Evolutionary conservation across 352 stramenopile species (phyloP).

Genomic region (Globisporangium orthogonon): DNA sequence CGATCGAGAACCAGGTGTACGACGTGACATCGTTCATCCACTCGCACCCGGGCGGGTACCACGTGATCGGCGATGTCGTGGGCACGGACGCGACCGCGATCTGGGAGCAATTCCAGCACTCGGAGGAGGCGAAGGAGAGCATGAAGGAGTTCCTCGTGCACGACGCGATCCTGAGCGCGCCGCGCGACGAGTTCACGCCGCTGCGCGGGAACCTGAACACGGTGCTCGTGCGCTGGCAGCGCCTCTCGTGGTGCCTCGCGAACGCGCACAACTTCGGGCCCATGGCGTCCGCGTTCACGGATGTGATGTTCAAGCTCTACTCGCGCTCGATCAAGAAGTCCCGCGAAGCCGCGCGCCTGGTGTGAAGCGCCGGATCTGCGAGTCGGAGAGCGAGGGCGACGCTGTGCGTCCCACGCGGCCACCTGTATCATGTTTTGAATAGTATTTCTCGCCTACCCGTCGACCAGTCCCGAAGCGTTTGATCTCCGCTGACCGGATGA

Average conservation of each 20-base stretch:
- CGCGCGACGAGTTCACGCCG: constrained; percentile 4
- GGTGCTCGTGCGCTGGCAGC: constrained; percentile 35
- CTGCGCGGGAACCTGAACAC: constrained; percentile 29
- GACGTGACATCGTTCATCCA: constrained; percentile 66
- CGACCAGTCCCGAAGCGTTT: too few relatives aligned
- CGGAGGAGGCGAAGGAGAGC: constrained; percentile 42
- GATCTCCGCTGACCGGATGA: too few relatives aligned
- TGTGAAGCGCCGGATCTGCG: neutral
- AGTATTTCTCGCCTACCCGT: too few relatives aligned
- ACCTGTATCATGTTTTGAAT: neutral
- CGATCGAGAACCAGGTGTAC: constrained; percentile 57
- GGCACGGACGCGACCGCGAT: constrained; percentile 59
- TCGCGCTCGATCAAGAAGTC: constrained; percentile 13
- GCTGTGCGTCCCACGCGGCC: too few relatives aligned
- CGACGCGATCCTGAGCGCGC: constrained; percentile 32
- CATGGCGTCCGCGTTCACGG: constrained; percentile 33
- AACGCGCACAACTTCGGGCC: constrained; percentile 46
- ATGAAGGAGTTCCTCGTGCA: constrained; percentile 58
- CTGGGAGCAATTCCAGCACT: constrained; percentile 73
- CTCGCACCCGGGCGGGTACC: constrained; percentile 53
- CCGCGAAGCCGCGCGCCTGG: neutral
- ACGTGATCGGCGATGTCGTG: constrained; percentile 67
- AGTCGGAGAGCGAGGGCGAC: too few relatives aligned
- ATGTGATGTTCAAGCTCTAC: constrained; percentile 33
- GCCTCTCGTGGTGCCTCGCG: constrained; percentile 46